Conservation (phyloP, 441 rosid genomes). For the Gossypium davidsonii region DNA sequence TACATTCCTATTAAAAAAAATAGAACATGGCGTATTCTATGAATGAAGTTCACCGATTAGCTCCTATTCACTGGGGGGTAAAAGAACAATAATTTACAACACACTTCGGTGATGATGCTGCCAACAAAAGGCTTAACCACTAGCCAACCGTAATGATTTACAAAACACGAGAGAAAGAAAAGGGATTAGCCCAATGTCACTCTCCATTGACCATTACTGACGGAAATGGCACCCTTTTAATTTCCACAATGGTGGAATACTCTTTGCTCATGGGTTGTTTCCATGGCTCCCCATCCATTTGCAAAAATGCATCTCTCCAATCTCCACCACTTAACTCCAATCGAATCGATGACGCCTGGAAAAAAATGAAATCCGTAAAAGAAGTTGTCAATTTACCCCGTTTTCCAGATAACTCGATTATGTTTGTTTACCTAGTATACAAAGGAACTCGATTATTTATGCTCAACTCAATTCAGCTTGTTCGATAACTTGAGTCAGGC, state of each 20-base stretch:
- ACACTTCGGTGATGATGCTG: background rate
- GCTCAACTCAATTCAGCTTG: background rate
- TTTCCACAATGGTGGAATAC: slow-evolving; percentile 67
- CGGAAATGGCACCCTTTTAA: slow-evolving; percentile 67
- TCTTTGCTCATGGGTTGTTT: slow-evolving; percentile 73
- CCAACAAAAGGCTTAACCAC: no score
- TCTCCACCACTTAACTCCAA: slow-evolving; percentile 86
- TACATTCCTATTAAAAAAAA: no score
- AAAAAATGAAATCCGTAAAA: background rate
- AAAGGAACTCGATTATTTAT: no score
- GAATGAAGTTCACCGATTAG: background rate
- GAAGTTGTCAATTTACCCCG: background rate
- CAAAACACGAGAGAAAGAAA: background rate
- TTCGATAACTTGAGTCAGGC: background rate
- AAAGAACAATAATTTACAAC: background rate
- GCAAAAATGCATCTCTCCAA: slow-evolving; percentile 80
- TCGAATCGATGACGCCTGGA: slow-evolving; percentile 80
- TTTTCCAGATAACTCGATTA: background rate
- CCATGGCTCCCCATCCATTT: slow-evolving; percentile 99
- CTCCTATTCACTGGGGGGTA: background rate
- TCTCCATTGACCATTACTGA: slow-evolving; percentile 70
- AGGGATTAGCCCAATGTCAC: slow-evolving; percentile 10
- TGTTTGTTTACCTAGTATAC: no score
- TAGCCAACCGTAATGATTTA: background rate
- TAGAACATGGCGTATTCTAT: background rate